Base-by-base conservation (phyloP, 345 rosid genomes). In the Balakata baccata region DNA sequence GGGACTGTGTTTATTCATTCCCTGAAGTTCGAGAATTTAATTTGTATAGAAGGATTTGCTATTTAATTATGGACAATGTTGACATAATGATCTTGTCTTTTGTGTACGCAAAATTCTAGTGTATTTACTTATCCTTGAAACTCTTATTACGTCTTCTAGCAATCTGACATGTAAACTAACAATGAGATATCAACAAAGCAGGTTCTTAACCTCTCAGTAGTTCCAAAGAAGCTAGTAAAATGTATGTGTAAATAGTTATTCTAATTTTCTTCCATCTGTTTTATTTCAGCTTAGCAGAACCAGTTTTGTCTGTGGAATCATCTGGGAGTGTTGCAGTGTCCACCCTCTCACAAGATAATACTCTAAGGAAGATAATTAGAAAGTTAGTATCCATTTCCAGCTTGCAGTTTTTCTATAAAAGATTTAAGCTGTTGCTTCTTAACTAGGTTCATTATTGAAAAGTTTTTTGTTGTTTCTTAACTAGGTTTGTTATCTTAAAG, bases 261-360 rank as follows among this genome's bases (percentile, higher is more conserved):
- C 53, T 71, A 29, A 71, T 71, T 46, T 69, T 29, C 54, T 59
- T 46, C 59, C 38, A 52, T 70, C 51, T 72, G 23, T 18, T 12
- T 75, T 71, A 20, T 72, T 75, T 72, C 82, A 86, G 89, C 65
- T 72, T 79, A 13, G 72, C 46, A 38, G 79, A 84, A 68, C 70
- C 78, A 53, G 73, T 70, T 73, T 73, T 79, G 62, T 67, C 74
- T 41, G 53, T 72, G 38, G 74, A 62, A 43, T 70, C 78, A 58
- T 59, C 70, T 7, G 76, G 71, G 64, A 70, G 71, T 59, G 71
- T 68, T 38, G 72, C 74, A 38, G 20, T 70, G 57, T 62, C 79
- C 60, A 53, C 79, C 69, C 69, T 75, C 20, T 73, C 81, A 1
- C 78, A 72, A 66, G 64, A 75, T 56, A 75, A 58, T 76, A 66